Percentiles rank a stretch among this genome's conserved stretches.
Evolutionary conservation across 2,329 filamentous ascomycete genomes (phyloP).

Genomic region (Purpureocillium lavendulum): DNA sequence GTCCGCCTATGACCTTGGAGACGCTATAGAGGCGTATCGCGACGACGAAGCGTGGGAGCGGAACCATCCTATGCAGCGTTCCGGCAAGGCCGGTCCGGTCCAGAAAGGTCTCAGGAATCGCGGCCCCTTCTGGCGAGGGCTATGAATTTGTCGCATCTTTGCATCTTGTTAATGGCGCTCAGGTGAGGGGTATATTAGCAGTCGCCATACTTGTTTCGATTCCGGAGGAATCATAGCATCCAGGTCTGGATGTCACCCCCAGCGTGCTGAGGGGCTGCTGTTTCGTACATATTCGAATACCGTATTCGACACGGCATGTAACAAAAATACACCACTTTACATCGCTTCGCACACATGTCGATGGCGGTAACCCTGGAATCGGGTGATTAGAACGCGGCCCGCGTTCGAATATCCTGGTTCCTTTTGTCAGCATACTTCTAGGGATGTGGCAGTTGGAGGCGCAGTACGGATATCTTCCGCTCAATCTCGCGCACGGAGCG

Average conservation of each 20-base stretch:
- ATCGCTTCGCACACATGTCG: neutral
- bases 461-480: slow-evolving; percentile 70
- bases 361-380: neutral
- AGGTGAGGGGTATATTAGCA: no score
- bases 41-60: slow-evolving; percentile 72
- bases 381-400: slow-evolving; percentile 45
- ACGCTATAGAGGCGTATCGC: slow-evolving; percentile 54
- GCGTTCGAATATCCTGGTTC: slow-evolving; percentile 45
- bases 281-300: neutral
- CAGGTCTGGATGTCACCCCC: neutral
- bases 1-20: slow-evolving; percentile 55
- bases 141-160: slow-evolving; percentile 3
- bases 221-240: neutral
- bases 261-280: no score
- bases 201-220: no score
- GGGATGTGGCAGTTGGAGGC: neutral
- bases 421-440: slow-evolving; percentile 13
- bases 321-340: slow-evolving; percentile 7
- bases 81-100: slow-evolving; percentile 13
- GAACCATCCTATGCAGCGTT: slow-evolving; percentile 42
- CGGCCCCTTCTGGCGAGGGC: slow-evolving; percentile 22
- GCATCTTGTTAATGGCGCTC: no score
- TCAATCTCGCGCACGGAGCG: slow-evolving; percentile 89
- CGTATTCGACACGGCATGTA: slow-evolving; percentile 16
- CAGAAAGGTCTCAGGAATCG: slow-evolving; percentile 21